phyloP scores from a whole-genome alignment of 306 rosid genomes.

The Quercus robur region DNA sequence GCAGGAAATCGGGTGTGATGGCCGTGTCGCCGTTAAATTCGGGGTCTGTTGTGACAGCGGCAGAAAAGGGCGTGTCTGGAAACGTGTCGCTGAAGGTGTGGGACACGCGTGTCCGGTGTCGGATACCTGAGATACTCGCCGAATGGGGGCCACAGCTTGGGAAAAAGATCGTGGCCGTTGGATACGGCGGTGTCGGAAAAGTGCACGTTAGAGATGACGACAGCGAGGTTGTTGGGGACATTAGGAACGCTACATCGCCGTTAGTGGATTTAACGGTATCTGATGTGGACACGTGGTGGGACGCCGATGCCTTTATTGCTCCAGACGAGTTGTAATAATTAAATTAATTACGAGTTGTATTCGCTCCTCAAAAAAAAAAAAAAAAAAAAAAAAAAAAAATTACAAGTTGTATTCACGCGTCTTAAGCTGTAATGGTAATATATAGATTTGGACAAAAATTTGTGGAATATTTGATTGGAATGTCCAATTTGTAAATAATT shows the following conservation, averaged over 20 bases:
- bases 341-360: no score
- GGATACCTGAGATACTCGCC: constrained; percentile 49
- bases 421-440: not conserved
- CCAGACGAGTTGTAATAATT: constrained; percentile 16
- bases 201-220: constrained; percentile 46
- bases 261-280: constrained; percentile 31
- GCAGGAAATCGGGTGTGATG: not conserved
- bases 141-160: constrained; percentile 62
- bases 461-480: not conserved
- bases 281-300: constrained; percentile 47
- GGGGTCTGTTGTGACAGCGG: constrained; percentile 31
- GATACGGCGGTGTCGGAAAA: constrained; percentile 39
- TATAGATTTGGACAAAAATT: not conserved
- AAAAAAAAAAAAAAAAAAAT: no score
- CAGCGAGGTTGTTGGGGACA: constrained; percentile 52
- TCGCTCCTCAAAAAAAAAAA: no score
- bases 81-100: constrained; percentile 36
- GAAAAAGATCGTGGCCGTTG: constrained; percentile 30
- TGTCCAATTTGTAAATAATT: constrained; percentile 6
- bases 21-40: constrained; percentile 13
- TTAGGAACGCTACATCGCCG: constrained; percentile 49
- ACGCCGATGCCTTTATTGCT: constrained; percentile 43
- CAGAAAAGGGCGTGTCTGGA: constrained; percentile 17
- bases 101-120: constrained; percentile 59
- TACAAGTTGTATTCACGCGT: not conserved